Evolutionary conservation across 2,329 filamentous ascomycete genomes (phyloP).

Genomic region (Sporothrix brunneoviolacea): DNA sequence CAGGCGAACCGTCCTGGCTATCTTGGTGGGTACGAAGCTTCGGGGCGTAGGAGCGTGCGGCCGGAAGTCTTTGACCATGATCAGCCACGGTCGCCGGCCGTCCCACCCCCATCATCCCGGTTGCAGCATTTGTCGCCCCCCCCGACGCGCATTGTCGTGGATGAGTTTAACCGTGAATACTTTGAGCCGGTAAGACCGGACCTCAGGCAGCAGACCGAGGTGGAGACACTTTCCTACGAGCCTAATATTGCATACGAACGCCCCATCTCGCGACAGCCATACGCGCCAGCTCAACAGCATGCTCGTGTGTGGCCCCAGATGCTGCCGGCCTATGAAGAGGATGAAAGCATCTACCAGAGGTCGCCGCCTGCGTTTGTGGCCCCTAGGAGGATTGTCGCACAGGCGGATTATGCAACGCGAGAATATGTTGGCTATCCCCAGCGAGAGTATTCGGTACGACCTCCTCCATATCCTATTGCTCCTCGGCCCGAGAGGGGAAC

Average conservation of each 20-base stretch:
- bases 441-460: slow-evolving; percentile 51
- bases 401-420: slow-evolving; percentile 46
- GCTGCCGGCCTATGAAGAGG: slow-evolving; percentile 44
- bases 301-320: slow-evolving; percentile 47
- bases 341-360: slow-evolving; percentile 42
- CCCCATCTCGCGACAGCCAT: slow-evolving; percentile 20
- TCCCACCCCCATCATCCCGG: slow-evolving; percentile 38
- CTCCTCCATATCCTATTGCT: slow-evolving; percentile 20
- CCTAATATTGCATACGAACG: slow-evolving; percentile 55
- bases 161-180: slow-evolving; percentile 79
- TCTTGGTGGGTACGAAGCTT: slow-evolving; percentile 24
- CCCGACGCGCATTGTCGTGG: slow-evolving; percentile 63
- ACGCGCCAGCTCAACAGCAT: not conserved
- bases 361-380: slow-evolving; percentile 39
- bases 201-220: not conserved
- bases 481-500: not conserved
- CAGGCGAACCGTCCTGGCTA: not conserved
- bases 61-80: slow-evolving; percentile 39
- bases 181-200: slow-evolving; percentile 40
- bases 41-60: slow-evolving; percentile 40
- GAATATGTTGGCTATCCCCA: slow-evolving; percentile 50
- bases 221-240: slow-evolving; percentile 12
- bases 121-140: slow-evolving; percentile 39
- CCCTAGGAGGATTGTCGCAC: slow-evolving; percentile 54
- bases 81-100: slow-evolving; percentile 42